Conservation (phyloP, 257 asterid species). For the Nyctanthes arbortristis region DNA sequence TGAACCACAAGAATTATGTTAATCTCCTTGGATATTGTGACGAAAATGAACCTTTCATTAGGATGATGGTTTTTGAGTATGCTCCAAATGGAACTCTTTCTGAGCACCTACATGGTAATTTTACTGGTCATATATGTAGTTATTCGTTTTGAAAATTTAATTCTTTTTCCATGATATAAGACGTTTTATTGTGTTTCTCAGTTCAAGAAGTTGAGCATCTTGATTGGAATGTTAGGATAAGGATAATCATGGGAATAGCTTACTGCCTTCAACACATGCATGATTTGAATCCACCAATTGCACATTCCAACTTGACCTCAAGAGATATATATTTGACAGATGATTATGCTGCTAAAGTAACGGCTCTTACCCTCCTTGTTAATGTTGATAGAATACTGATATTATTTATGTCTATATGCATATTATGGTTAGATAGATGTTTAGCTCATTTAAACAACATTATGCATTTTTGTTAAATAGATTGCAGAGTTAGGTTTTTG, state of each 20-base stretch:
- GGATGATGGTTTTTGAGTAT: conserved; percentile 98
- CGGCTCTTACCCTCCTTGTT: conserved; percentile 7
- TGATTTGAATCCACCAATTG: conserved; percentile 69
- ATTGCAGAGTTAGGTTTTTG: conserved; percentile 62
- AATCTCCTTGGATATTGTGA: conserved; percentile 92
- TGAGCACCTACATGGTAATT: conserved; percentile 89
- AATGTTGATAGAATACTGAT: not conserved
- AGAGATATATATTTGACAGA: conserved; percentile 66
- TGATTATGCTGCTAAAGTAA: conserved; percentile 95
- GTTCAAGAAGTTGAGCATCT: conserved; percentile 82
- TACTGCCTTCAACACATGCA: conserved; percentile 91
- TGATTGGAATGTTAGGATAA: conserved; percentile 80
- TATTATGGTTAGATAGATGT: not conserved
- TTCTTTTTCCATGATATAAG: not conserved
- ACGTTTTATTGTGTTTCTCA: conserved; percentile 27
- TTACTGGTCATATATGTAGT: not conserved
- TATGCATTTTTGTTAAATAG: conserved; percentile 38
- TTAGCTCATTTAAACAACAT: conserved; percentile 1
- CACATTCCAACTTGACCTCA: conserved; percentile 59
- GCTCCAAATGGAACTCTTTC: conserved; percentile 87
- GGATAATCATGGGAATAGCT: conserved; percentile 82
- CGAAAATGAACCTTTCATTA: conserved; percentile 79
- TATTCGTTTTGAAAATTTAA: not conserved
- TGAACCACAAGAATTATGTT: conserved; percentile 92
- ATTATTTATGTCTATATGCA: not conserved